phyloP scores from a whole-genome alignment of 352 stramenopile genomes.

The Blastocystis sp. region DNA sequence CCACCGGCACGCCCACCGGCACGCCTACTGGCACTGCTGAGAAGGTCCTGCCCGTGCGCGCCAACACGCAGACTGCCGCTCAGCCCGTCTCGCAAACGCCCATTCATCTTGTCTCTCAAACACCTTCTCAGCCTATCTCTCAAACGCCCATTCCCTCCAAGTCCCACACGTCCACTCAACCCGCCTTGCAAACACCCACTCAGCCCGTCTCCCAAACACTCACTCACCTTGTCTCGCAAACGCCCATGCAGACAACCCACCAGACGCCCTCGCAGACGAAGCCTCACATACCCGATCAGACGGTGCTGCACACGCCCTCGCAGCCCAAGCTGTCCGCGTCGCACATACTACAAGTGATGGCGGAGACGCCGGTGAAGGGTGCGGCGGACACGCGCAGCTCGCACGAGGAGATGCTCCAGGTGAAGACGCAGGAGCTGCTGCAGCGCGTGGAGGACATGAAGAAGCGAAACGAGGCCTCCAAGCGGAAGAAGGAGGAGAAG shows the following conservation, averaged over 20 bases:
- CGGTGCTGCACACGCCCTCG: not conserved
- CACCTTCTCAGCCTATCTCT: too few species aligned
- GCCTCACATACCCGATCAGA: not conserved
- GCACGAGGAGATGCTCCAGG: not conserved
- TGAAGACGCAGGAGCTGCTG: constrained; percentile 31
- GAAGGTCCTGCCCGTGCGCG: not conserved
- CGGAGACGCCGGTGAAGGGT: not conserved
- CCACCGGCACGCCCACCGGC: too few species aligned
- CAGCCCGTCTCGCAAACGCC: too few species aligned
- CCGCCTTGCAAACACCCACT: too few species aligned
- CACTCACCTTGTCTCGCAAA: too few species aligned
- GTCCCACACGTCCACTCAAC: too few species aligned
- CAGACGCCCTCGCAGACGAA: not conserved
- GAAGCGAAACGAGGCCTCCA: constrained; percentile 46
- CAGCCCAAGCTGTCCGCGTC: not conserved
- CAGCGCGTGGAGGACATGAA: constrained; percentile 61
- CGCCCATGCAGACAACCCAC: too few species aligned
- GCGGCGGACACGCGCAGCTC: not conserved
- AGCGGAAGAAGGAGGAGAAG: constrained; percentile 43
- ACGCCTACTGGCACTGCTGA: too few species aligned
- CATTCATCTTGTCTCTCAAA: too few species aligned
- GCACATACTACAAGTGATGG: too few species aligned
- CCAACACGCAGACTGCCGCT: not conserved
- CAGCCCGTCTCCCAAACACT: too few species aligned
- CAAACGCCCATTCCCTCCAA: too few species aligned